Conservation (phyloP, 108 stramenopile genomes). For the Skeletonema potamos region DNA sequence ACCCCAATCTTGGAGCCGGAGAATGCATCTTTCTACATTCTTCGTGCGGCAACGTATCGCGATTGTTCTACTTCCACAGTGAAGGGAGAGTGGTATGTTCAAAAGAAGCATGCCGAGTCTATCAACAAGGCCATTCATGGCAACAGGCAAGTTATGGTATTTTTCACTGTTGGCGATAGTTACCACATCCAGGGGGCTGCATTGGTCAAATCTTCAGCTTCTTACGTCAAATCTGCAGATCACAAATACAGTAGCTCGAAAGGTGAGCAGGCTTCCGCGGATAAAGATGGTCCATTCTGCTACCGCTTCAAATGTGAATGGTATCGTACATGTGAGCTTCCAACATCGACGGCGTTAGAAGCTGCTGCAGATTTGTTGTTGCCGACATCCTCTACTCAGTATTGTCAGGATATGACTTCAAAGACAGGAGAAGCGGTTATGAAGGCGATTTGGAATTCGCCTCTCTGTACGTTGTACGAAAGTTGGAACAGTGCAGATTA, state of each 20-base stretch:
- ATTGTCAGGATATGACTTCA: conserved; percentile 78
- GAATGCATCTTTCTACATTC: conserved; percentile 75
- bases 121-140: conserved; percentile 62
- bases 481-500: conserved; percentile 62
- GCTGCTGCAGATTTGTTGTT: conserved; percentile 78
- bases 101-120: conserved; percentile 69
- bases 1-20: conserved; percentile 85
- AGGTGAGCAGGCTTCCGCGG: conserved; percentile 35
- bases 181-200: conserved; percentile 86
- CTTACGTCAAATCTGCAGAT: conserved; percentile 40
- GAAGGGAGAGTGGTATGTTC: conserved; percentile 78
- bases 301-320: conserved; percentile 74
- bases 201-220: conserved; percentile 65
- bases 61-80: conserved; percentile 76
- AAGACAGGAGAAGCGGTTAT: conserved; percentile 84
- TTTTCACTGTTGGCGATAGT: conserved; percentile 83
- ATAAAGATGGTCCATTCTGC: conserved; percentile 55
- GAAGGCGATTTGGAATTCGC: conserved; percentile 88
- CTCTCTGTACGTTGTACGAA: conserved; percentile 82
- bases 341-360: conserved; percentile 73
- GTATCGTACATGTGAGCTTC: conserved; percentile 86
- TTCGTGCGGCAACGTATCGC: conserved; percentile 67
- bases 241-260: background rate
- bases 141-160: conserved; percentile 79
- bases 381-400: conserved; percentile 70